Evolutionary conservation across 1,284 basidiomycete species (phyloP).

Genomic region (Rugiboletus extremiorientalis): DNA sequence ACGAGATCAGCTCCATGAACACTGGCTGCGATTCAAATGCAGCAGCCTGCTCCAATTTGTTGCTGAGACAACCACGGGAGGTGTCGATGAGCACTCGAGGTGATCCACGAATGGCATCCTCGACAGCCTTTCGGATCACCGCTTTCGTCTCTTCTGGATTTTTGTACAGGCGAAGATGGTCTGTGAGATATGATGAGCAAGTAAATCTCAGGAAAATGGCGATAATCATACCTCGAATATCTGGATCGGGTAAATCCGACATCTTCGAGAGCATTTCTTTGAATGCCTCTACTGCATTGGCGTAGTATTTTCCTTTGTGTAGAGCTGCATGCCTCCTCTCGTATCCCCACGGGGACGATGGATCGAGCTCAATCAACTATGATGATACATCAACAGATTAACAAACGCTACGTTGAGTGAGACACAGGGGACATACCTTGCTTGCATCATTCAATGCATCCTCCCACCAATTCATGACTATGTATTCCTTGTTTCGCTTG

Average conservation of each 20-base stretch:
- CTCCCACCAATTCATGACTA: neutral
- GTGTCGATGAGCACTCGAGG: slow-evolving; percentile 6
- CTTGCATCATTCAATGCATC: neutral
- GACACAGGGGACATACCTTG: neutral
- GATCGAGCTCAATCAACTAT: neutral
- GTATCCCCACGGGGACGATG: neutral
- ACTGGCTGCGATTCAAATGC: neutral
- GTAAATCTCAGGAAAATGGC: too few species aligned
- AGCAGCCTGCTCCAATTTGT: neutral
- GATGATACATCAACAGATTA: neutral
- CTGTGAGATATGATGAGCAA: neutral
- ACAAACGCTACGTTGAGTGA: neutral
- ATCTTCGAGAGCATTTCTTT: neutral
- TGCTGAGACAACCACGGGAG: neutral
- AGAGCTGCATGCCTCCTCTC: neutral
- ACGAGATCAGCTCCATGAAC: neutral
- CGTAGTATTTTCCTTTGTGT: neutral
- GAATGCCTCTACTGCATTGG: neutral
- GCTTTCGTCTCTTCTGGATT: neutral
- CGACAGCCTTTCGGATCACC: neutral
- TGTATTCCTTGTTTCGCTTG: neutral
- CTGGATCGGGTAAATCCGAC: neutral
- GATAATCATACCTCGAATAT: neutral
- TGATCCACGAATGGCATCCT: neutral
- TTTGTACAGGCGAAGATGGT: neutral